Evolutionary conservation across 306 rosid species (phyloP), one percentile per base, ranked within the genome.

Genomic region (Quercus mongolica): DNA sequence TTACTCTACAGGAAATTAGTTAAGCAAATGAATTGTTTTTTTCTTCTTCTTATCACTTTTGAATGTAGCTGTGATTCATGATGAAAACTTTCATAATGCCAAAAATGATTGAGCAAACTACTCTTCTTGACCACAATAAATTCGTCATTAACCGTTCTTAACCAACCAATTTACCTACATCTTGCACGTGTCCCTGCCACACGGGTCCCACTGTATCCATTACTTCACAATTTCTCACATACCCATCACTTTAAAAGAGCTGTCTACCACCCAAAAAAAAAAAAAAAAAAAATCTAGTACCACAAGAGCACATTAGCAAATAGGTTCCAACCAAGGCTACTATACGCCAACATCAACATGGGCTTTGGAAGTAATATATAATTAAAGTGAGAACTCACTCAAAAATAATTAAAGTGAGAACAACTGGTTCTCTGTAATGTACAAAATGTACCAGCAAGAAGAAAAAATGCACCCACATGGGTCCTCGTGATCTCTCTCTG

Each of bases 401-500:
- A 5, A 33, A 5, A 33, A 38, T 38, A 41, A 41, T 41, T 41
- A 69, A 52, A 35, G 33, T 61, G 57, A 64, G 46, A 63, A 74
- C 74, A 84, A 73, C 31, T 26, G 76, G 76, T 38, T 58, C 1
- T n/a, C 46, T 41, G 46, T 2, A 41, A 2, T 8, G 46, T 41
- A 8, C 46, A 7, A 41, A 28, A 13, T 12, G 46, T 56, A 69
- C 25, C 62, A n/a, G 38, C 25, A 23, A 41, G 21, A 52, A 49
- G 5, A 14, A 6, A 13, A 64, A 75, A 21, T 19, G 57, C 15
- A 61, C n/a, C 81, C 83, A 56, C 76, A 69, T 80, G 86, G 78
- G 80, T 84, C 75, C 84, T 71, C 82, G 83, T 83, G 88, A 79
- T 55, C 75, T 76, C 73, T 77, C 54, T 69, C 31, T 80, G 73